Conservation (phyloP, 2,329 filamentous ascomycete species). For the Fusarium multiceps region DNA sequence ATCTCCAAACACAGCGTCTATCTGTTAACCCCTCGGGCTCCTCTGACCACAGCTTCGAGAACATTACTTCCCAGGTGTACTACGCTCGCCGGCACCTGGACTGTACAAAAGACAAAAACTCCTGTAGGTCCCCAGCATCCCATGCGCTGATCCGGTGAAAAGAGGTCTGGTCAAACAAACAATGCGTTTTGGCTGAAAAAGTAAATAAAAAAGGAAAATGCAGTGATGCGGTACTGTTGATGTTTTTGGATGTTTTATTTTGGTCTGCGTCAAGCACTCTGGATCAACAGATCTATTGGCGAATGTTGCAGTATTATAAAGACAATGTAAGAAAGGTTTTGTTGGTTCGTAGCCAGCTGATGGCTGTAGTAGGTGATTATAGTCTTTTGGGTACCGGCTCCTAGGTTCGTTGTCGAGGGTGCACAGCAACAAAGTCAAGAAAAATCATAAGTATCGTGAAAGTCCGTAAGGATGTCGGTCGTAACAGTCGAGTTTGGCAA, state of each 20-base stretch:
- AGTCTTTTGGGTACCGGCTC: conserved; percentile 35
- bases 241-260: conserved; percentile 36
- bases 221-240: conserved; percentile 20
- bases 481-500: conserved; percentile 38
- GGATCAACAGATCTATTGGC: conserved; percentile 29
- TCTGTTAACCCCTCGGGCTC: conserved; percentile 29
- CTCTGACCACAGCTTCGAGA: conserved; percentile 33
- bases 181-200: conserved; percentile 18
- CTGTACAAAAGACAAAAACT: conserved; percentile 38
- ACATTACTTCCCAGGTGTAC: conserved; percentile 33
- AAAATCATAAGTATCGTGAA: conserved; percentile 49
- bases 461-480: conserved; percentile 47
- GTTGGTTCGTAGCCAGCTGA: conserved; percentile 40
- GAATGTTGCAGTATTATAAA: conserved; percentile 31
- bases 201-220: not conserved
- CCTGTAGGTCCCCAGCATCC: conserved; percentile 35
- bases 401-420: conserved; percentile 30
- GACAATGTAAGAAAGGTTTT: conserved; percentile 28
- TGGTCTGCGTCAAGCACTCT: conserved; percentile 13
- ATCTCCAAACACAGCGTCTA: conserved; percentile 38
- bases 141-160: conserved; percentile 32
- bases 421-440: conserved; percentile 31
- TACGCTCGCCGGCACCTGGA: conserved; percentile 20
- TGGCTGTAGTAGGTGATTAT: conserved; percentile 42
- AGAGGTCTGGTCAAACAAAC: conserved; percentile 31